Conservation (phyloP, 257 asterid genomes). For the Solanum dulcamara region DNA sequence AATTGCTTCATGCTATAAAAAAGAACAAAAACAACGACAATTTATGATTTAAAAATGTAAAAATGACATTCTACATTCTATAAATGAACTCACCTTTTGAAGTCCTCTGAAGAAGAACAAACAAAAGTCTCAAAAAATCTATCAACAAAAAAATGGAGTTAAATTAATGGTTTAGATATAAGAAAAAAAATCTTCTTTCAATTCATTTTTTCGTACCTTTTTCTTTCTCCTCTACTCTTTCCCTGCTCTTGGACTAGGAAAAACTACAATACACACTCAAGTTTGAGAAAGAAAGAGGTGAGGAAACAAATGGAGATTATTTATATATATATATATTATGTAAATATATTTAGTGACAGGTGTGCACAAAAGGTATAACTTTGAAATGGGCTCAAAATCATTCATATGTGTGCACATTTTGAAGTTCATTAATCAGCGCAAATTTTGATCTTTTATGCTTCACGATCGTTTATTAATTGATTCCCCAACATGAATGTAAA, state of each 20-base stretch:
- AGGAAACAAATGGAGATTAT: no score
- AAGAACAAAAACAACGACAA: constrained; percentile 1
- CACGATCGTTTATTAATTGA: background rate
- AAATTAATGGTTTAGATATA: constrained; percentile 16
- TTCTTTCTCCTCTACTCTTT: background rate
- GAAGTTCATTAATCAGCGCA: background rate
- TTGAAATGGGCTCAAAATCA: background rate
- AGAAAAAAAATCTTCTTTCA: constrained; percentile 3
- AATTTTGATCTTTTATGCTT: background rate
- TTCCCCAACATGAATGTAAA: background rate
- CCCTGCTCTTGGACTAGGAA: constrained; percentile 4
- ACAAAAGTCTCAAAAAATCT: constrained; percentile 38
- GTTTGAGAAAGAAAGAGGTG: background rate
- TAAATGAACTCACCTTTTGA: constrained; percentile 24
- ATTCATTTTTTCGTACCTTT: background rate
- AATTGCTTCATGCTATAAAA: constrained; percentile 60
- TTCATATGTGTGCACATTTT: background rate
- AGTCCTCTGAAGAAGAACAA: constrained; percentile 23
- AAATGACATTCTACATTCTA: background rate
- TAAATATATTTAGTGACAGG: no score
- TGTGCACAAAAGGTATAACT: background rate
- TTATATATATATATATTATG: no score
- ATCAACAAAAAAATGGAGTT: background rate
- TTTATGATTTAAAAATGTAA: background rate
- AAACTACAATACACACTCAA: constrained; percentile 1